These are phyloP conservation scores for Ustilago trichophora DNA, from an alignment of 1,284 basidiomycete genomes.

Conservation along the genomic window DNA sequence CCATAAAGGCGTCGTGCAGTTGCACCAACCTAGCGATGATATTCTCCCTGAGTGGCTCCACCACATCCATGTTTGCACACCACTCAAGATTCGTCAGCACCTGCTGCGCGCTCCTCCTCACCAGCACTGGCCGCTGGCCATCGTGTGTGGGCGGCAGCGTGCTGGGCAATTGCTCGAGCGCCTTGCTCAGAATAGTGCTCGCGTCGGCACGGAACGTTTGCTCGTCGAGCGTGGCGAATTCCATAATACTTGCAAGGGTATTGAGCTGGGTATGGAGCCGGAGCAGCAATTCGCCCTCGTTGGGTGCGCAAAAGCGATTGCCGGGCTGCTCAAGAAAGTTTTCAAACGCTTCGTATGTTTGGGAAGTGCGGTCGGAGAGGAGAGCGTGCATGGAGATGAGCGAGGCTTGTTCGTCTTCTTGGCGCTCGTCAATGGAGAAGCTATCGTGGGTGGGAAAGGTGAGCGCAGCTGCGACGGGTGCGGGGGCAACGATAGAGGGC, in stretches of 20 bases:
- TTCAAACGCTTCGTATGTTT: constrained; percentile 55
- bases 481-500: constrained; percentile 24
- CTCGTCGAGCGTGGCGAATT: constrained; percentile 44
- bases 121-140: constrained; percentile 26
- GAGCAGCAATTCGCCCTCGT: constrained; percentile 57
- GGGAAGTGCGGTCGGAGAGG: constrained; percentile 32
- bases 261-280: constrained; percentile 58
- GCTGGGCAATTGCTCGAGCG: constrained; percentile 33
- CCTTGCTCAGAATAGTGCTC: constrained; percentile 49
- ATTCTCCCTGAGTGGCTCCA: constrained; percentile 39
- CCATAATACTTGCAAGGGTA: constrained; percentile 50
- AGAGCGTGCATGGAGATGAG: constrained; percentile 25
- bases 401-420: constrained; percentile 13
- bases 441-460: constrained; percentile 21
- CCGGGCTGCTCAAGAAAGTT: constrained; percentile 42
- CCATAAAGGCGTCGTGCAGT: constrained; percentile 29
- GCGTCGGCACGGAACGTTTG: constrained; percentile 54
- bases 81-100: constrained; percentile 47
- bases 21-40: constrained; percentile 33
- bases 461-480: constrained; percentile 33
- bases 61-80: constrained; percentile 48
- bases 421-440: constrained; percentile 31
- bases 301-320: constrained; percentile 29
- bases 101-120: constrained; percentile 39
- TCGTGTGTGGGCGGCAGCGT: constrained; percentile 31